phyloP scores from a whole-genome alignment of 306 rosid genomes.

The Ormosia semicastrata region DNA sequence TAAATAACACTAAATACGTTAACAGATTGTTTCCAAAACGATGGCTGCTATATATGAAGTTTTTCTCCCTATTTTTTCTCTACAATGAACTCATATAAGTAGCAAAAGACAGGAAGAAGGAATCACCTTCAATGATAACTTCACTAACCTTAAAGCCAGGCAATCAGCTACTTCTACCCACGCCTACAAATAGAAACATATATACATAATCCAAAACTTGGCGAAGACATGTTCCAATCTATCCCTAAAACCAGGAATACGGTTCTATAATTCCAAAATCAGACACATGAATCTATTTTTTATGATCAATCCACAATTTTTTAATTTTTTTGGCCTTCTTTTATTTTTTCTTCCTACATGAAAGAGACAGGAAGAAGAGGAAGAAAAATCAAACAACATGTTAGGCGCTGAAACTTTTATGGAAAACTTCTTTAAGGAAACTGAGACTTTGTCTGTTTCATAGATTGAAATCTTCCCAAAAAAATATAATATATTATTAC shows the following conservation, averaged over 20 bases:
- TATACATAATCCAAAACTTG: neutral
- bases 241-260: neutral
- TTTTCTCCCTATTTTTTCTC: neutral
- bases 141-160: neutral
- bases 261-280: neutral
- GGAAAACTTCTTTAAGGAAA: slow-evolving; percentile 14
- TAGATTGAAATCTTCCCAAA: neutral
- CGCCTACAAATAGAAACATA: neutral
- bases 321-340: neutral
- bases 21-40: slow-evolving; percentile 13
- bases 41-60: neutral
- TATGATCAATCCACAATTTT: neutral
- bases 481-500: neutral
- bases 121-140: neutral
- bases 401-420: neutral
- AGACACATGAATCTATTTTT: neutral
- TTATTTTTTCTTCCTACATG: neutral
- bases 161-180: neutral
- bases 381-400: slow-evolving; percentile 17
- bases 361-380: neutral
- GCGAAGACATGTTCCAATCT: neutral
- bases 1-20: neutral
- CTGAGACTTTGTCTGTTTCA: neutral
- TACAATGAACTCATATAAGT: neutral
- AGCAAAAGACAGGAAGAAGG: no score